These are phyloP conservation scores for Triticum monococcum DNA, from an alignment of 176 grass and related monocot species.

Conservation along the genomic window DNA sequence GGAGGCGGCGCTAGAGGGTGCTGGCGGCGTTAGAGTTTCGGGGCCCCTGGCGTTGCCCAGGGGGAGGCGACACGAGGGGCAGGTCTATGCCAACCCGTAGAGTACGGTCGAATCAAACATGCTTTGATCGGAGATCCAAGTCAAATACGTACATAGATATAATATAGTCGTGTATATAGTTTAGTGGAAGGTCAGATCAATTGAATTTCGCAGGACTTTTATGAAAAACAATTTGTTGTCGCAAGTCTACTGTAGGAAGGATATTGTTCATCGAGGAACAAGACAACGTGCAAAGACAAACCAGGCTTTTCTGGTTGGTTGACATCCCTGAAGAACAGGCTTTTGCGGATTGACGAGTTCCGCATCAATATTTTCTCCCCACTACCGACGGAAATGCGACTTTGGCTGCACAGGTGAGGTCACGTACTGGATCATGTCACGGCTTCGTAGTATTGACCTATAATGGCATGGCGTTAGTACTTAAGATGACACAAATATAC, in stretches of 20 bases:
- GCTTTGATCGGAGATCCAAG: not conserved
- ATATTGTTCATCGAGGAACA: not conserved
- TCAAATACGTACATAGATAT: no score
- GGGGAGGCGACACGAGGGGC: no score
- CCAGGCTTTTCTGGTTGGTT: not conserved
- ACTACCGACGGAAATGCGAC: not conserved
- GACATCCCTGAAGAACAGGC: not conserved
- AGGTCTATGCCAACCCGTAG: no score
- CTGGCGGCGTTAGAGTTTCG: no score
- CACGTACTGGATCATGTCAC: not conserved
- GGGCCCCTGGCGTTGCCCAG: no score
- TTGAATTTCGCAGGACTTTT: not conserved
- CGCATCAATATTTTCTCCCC: not conserved
- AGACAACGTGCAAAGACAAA: not conserved
- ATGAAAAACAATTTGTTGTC: not conserved
- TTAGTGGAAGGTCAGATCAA: not conserved
- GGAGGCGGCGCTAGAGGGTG: no score
- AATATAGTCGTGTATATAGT: not conserved
- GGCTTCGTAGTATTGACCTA: conserved; percentile 1
- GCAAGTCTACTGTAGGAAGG: not conserved
- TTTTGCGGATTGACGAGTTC: conserved; percentile 5
- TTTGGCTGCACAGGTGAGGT: not conserved
- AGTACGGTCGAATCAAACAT: conserved; percentile 16
- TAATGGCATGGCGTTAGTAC: not conserved
- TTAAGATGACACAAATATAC: conserved; percentile 13